Evolutionary conservation across 2,329 filamentous ascomycete species (phyloP).

Genomic region (Penicillium glabrum): DNA sequence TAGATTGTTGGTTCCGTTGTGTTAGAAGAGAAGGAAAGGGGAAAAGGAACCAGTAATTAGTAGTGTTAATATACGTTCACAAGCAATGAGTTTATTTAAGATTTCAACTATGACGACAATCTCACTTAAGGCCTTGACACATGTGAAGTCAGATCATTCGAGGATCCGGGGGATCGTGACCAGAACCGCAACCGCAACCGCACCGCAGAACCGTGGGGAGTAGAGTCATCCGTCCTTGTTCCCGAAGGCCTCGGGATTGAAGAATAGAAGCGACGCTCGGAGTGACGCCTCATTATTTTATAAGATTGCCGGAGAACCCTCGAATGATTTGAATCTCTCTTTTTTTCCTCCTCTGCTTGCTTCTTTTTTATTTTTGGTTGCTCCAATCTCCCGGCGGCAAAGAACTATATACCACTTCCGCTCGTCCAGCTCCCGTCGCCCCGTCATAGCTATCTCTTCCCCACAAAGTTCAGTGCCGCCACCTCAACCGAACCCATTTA

Average conservation of each 20-base stretch:
- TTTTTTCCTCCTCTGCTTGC: conserved; percentile 2
- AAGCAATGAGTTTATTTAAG: conserved; percentile 2
- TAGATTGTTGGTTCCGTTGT: background rate
- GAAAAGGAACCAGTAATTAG: background rate
- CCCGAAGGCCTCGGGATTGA: conserved; percentile 30
- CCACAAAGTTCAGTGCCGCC: conserved; percentile 26
- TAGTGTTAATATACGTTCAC: background rate
- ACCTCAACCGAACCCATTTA: conserved; percentile 24
- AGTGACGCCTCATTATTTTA: conserved; percentile 3
- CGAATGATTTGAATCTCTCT: conserved; percentile 1
- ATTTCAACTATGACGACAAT: conserved; percentile 19
- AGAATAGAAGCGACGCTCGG: background rate
- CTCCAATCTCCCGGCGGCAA: conserved; percentile 1
- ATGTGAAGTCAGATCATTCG: conserved; percentile 24
- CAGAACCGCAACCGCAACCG: conserved; percentile 2
- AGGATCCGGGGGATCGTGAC: conserved; percentile 14
- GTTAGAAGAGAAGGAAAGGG: background rate
- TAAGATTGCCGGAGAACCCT: conserved; percentile 14
- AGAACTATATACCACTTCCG: conserved; percentile 27
- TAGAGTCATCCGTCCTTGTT: conserved; percentile 23
- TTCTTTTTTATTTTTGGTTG: background rate
- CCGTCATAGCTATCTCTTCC: conserved; percentile 29
- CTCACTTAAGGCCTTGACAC: conserved; percentile 1
- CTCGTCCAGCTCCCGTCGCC: conserved; percentile 40
- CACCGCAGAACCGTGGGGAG: conserved; percentile 3